A percentile compares a stretch with the other conserved stretches of the same genome.
Evolutionary conservation across 139 green algal species (phyloP).

Genomic region (Chlorella sorokiniana): DNA sequence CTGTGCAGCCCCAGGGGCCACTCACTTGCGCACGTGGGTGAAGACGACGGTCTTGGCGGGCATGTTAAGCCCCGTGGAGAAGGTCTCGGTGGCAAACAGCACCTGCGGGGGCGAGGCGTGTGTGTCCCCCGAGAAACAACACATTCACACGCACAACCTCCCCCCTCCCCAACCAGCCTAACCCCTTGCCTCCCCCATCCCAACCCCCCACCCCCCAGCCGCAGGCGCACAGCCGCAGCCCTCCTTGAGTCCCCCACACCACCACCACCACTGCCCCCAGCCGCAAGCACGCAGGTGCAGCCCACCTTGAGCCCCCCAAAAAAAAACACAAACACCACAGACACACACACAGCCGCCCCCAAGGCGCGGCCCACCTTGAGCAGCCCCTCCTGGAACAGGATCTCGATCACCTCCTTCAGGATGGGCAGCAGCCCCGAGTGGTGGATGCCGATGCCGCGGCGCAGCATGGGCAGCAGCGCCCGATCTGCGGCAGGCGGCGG

Average conservation of each 20-base stretch:
- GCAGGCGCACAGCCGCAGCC: too few relatives aligned
- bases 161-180: too few relatives aligned
- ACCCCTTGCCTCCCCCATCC: too few relatives aligned
- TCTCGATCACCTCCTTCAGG: slow-evolving; percentile 83
- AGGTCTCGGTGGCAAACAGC: slow-evolving; percentile 88
- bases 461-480: slow-evolving; percentile 63
- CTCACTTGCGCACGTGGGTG: slow-evolving; percentile 67
- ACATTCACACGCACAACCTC: too few relatives aligned
- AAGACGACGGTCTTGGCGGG: slow-evolving; percentile 85
- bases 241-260: background rate
- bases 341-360: background rate
- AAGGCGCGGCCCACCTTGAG: slow-evolving; percentile 56
- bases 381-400: slow-evolving; percentile 82
- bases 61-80: slow-evolving; percentile 89
- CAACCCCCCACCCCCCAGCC: too few relatives aligned
- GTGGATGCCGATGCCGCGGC: slow-evolving; percentile 74
- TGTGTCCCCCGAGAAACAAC: too few relatives aligned
- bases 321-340: background rate
- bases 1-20: too few relatives aligned
- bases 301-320: background rate
- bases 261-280: background rate
- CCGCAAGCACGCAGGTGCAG: background rate
- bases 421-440: slow-evolving; percentile 83
- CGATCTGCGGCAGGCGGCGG: background rate
- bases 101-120: slow-evolving; percentile 39